A percentile compares a stretch with the other conserved stretches of the same genome.
These are phyloP conservation scores for Colletotrichum graminicola DNA, from an alignment of 2,329 filamentous ascomycete species.

Conservation along the genomic window DNA sequence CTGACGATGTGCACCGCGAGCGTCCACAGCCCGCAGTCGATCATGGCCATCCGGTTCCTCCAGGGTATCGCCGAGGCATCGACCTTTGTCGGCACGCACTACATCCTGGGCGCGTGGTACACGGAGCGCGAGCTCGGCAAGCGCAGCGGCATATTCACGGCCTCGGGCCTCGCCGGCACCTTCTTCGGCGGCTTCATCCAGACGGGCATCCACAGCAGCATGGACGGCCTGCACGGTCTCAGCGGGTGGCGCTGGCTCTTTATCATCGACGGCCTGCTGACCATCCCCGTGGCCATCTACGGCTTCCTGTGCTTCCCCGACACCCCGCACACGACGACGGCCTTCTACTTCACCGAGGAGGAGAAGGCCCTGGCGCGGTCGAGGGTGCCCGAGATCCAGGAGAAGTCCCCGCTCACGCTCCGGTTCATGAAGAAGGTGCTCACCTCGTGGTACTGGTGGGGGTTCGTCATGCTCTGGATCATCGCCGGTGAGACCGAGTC, in stretches of 20 bases:
- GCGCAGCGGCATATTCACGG: conserved; percentile 72
- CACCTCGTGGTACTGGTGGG: conserved; percentile 73
- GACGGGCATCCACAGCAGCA: conserved; percentile 61
- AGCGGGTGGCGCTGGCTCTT: conserved; percentile 49
- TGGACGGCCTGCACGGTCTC: conserved; percentile 56
- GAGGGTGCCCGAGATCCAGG: conserved; percentile 54
- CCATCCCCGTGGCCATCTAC: conserved; percentile 63
- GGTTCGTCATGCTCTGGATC: conserved; percentile 75
- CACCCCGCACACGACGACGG: conserved; percentile 55
- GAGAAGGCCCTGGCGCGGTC: conserved; percentile 57
- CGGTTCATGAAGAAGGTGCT: conserved; percentile 68
- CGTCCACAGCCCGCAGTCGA: conserved; percentile 62
- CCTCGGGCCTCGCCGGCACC: conserved; percentile 69
- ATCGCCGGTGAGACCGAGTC: conserved; percentile 80
- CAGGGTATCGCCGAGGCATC: conserved; percentile 55
- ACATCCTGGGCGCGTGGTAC: conserved; percentile 68
- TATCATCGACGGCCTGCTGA: conserved; percentile 62
- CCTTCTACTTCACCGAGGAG: conserved; percentile 52
- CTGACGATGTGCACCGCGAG: conserved; percentile 73
- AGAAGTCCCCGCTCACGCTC: conserved; percentile 60
- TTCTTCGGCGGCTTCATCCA: conserved; percentile 74
- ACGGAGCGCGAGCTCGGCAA: conserved; percentile 73
- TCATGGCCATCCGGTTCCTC: conserved; percentile 63
- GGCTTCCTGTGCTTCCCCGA: conserved; percentile 65
- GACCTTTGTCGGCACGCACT: conserved; percentile 58